Evolutionary conservation across 1,139 yeast genomes (phyloP), one percentile per base, ranked within the genome.

Genomic region (Debaryomycetaceae sp.): DNA sequence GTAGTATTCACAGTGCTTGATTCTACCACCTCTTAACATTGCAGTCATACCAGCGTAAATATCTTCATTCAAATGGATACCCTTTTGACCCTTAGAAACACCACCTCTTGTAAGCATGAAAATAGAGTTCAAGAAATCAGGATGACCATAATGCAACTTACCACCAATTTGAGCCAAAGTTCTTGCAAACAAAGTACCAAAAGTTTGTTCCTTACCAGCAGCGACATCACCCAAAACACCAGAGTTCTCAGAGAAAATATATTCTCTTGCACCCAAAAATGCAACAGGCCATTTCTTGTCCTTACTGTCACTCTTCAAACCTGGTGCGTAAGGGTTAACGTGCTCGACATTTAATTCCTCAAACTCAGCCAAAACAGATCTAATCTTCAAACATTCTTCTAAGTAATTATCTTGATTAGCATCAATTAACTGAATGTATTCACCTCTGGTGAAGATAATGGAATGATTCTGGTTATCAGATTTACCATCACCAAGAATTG

Each of bases 191-290:
- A 93, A 76, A 9, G 99, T 93, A 84, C 99, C 99, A 66, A 93
- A 93, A 57, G 99, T 93, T 72, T 93, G 99, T 80, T 93, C 99
- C 76, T 93, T 93, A 82, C 98, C 99, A 55, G 99, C 99, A 59
- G 99, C 99, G 68, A 93, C 95, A 72, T 93, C 99, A 84, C 99
- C 99, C 58, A 93, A 80, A 61, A 93, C 88, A 86, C 99, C 99
- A 55, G 96, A 87, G 76, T 91, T 93, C 72, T 93, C 99, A 51
- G 97, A 89, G 87, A 93, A 93, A 74, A 93, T 93, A 73, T 93
- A 93, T 75, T 93, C 99, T 78, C 99, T 87, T 45, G 99, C 98
- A 83, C 99, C 99, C 59, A 93, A 89, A 66, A 93, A 91, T 47
- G 99, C 99, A 59, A 93, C 99, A 33, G 99, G 99, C 59, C 82